Percentiles rank a stretch among this genome's conserved stretches.
Evolutionary conservation across 139 green algal genomes (phyloP).

Genomic region (Nannochloris sp.): DNA sequence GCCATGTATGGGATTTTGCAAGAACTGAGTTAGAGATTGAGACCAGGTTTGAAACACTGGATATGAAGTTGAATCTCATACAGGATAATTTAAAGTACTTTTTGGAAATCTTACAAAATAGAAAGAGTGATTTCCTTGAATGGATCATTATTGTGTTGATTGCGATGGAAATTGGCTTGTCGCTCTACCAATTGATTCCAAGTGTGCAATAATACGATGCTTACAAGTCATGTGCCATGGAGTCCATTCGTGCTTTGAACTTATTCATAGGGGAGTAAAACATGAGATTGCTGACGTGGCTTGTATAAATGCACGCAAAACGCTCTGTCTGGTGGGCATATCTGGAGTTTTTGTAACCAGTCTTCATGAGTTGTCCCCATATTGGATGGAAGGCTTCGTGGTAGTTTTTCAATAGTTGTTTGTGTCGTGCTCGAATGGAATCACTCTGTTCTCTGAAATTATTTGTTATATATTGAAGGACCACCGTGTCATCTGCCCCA

Average conservation of each 20-base stretch:
- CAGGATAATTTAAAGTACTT: slow-evolving; percentile 61
- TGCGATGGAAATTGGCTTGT: slow-evolving; percentile 43
- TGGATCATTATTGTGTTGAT: slow-evolving; percentile 57
- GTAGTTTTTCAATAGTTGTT: slow-evolving; percentile 46
- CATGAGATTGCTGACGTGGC: slow-evolving; percentile 81
- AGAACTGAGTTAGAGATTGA: slow-evolving; percentile 53
- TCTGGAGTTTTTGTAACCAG: slow-evolving; percentile 87
- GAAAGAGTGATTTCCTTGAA: slow-evolving; percentile 42
- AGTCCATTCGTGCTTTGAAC: slow-evolving; percentile 62
- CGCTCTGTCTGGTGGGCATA: slow-evolving; percentile 82
- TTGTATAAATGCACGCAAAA: slow-evolving; percentile 98
- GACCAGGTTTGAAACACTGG: slow-evolving; percentile 37
- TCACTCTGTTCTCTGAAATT: slow-evolving; percentile 34
- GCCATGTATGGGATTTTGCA: slow-evolving; percentile 17
- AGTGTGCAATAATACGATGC: too few relatives aligned
- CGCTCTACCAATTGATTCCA: slow-evolving; percentile 33
- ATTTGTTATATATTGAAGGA: background rate
- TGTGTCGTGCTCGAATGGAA: slow-evolving; percentile 48
- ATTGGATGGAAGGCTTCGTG: slow-evolving; percentile 81
- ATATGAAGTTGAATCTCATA: slow-evolving; percentile 52
- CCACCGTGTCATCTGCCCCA: background rate
- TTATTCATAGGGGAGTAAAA: slow-evolving; percentile 82
- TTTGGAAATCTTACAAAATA: slow-evolving; percentile 44
- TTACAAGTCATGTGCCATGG: slow-evolving; percentile 67
- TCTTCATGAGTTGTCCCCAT: slow-evolving; percentile 95